phyloP scores from a whole-genome alignment of 108 stramenopile species.

The Cyclostephanos invisitatus region DNA sequence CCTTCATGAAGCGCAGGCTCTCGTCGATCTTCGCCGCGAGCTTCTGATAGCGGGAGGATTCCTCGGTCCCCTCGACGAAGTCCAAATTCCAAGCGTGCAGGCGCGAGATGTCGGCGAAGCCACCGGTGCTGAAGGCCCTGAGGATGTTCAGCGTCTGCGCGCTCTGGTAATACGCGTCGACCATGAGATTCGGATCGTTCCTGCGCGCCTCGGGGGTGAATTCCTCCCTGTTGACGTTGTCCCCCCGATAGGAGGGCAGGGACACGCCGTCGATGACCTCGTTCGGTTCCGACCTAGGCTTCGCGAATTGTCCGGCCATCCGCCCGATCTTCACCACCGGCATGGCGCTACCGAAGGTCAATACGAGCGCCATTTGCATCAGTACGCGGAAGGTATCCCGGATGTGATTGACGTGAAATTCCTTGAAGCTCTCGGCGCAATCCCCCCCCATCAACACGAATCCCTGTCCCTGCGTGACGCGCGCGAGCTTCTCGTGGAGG shows the following conservation, averaged over 20 bases:
- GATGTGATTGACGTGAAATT: constrained; percentile 93
- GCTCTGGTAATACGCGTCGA: constrained; percentile 90
- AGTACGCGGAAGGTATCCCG: constrained; percentile 94
- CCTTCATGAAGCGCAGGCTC: constrained; percentile 95
- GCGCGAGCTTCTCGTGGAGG: constrained; percentile 90
- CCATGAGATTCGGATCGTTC: constrained; percentile 83
- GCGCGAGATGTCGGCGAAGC: constrained; percentile 94
- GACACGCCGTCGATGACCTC: constrained; percentile 85
- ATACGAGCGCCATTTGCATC: constrained; percentile 92
- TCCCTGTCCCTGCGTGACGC: constrained; percentile 92
- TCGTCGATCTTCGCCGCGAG: constrained; percentile 93
- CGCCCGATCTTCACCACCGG: constrained; percentile 97
- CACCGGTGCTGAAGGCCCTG: constrained; percentile 94
- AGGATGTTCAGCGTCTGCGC: constrained; percentile 97
- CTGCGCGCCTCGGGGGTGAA: constrained; percentile 91
- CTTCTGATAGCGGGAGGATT: constrained; percentile 89
- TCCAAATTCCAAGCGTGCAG: constrained; percentile 99
- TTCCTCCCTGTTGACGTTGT: constrained; percentile 94
- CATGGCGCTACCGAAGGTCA: constrained; percentile 95
- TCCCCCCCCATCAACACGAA: constrained; percentile 99
- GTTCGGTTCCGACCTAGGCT: constrained; percentile 92
- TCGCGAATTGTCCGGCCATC: constrained; percentile 98
- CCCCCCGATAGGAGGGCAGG: constrained; percentile 94
- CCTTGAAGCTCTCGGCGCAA: constrained; percentile 95
- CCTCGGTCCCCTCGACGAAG: constrained; percentile 94